Conservation (phyloP, 306 rosid genomes). For the Gastrolobium bilobum region DNA sequence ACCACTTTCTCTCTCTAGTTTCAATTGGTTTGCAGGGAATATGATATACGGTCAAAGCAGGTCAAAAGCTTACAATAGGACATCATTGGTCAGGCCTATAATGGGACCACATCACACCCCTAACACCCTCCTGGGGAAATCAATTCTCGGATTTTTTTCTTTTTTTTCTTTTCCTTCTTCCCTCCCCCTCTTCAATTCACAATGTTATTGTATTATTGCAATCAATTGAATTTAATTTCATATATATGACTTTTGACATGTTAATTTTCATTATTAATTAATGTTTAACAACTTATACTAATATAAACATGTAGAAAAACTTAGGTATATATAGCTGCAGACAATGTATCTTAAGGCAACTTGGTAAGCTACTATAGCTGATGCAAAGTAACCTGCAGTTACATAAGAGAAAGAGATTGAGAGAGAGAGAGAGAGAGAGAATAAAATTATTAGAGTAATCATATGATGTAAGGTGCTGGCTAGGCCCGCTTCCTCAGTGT, state of each 20-base stretch:
- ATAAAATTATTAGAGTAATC: constrained; percentile 48
- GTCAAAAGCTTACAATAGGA: constrained; percentile 71
- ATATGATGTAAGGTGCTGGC: constrained; percentile 61
- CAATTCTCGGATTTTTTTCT: constrained; percentile 33
- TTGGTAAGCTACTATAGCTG: background rate
- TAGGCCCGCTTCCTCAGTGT: constrained; percentile 58
- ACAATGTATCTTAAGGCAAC: constrained; percentile 34
- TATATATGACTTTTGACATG: background rate
- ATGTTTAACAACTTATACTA: background rate
- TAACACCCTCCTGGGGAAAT: constrained; percentile 54
- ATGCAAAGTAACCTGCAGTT: constrained; percentile 49
- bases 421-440: background rate
- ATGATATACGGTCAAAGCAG: constrained; percentile 81
- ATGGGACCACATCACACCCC: constrained; percentile 58
- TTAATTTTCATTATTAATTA: background rate
- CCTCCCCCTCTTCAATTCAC: background rate
- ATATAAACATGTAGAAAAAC: background rate
- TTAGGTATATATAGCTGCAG: background rate
- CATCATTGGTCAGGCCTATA: constrained; percentile 57
- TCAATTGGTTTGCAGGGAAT: constrained; percentile 69
- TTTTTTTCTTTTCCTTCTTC: background rate
- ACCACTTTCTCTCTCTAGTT: constrained; percentile 70
- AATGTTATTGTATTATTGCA: background rate
- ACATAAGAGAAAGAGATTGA: background rate
- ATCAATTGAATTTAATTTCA: background rate